Evolutionary conservation across 768 basidiomycete species (phyloP), one percentile per base, ranked within the genome.

Genomic region (Leccinellum luteum): DNA sequence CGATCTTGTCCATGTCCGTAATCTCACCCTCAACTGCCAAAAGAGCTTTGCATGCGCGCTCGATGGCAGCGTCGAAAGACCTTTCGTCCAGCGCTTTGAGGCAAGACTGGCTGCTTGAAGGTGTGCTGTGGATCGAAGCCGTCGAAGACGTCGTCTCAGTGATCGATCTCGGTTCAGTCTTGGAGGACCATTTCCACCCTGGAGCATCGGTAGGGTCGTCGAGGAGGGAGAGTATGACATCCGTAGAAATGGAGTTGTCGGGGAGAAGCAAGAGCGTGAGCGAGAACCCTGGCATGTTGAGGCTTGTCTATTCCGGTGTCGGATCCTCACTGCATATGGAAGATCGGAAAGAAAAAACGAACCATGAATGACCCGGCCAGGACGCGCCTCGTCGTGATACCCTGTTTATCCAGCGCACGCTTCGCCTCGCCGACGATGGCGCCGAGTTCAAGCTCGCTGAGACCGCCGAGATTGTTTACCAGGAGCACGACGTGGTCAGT

Each of bases 251-350:
- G 1, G 75, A 55, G 25, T 73, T 50, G 30, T 74, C 67, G 0
- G 94, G 90, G 10, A 96, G 82, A 9, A 92, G 81, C 15, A 94
- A 78, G 17, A 94, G 78, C 1, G 92, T 90, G 58, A 96, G 76
- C 15, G 92, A 94, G 70, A 95, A 91, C 3, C 94, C 94, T 30
- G 92, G 90, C 90, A 94, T 94, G 73, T 93, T 94, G 61, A 96
- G 80, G 56, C 89, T 91, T 23, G 92, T 94, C 92, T 88, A 34
- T 64, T 8, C 48, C 58, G 28, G 32, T 15, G 31, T 60, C 54
- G 57, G 30, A 57, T 41, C 13, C 12, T 30, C 10, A 15, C 23
- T 49, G 31, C 27, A 14, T 19, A 28, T 3, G 4, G 7, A 25
- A 2, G 15, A 15, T 25, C 23, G 14, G 1, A 41, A 48, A 19